Base-by-base conservation (phyloP, 345 rosid genomes). In the Odontarrhena argentea region DNA sequence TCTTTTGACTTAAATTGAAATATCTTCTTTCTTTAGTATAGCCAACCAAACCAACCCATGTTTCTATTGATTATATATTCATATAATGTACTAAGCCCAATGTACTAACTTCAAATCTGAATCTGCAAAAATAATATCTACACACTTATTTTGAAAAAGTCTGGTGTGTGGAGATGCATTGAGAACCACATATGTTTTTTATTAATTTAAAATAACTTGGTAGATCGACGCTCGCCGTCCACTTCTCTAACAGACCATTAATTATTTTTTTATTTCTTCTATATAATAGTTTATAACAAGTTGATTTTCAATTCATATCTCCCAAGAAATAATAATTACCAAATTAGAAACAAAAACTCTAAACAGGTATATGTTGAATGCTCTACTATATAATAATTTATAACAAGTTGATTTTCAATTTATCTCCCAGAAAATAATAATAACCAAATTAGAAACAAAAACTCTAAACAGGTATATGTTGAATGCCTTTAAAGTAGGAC, bases 171-270 rank as follows among this genome's bases (percentile, higher is more conserved):
- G 36, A 36, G 25, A 49, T 25, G 58, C 38, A 50, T 50, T 12
- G 7, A 53, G 43, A 66, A 8, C 70, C 70, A 66, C 61, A 54
- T 54, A 28, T 18, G 22, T 4, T 54, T 53, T 54, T 0, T 32
- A 10, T 7, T 15, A 28, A 2, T 14, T 30, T 1, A 18, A 62
- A 63, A 52, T 41, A 51, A 41, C 3, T n/a, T 49, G 24, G 37
- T 63, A 24, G 47, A 63, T 9, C 28, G 52, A 47, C 35, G 22
- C 35, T 36, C 56, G 36, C 34, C 44, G 67, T 24, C 25, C 9
- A 63, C 2, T 36, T 63, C 44, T 62, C 25, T 24, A 48, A 32
- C 56, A 12, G 34, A 63, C 25, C 36, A 48, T 24, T 37, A 64
- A 26, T 26, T 25, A 38, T 9, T 3, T 15, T 45, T 28, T 28